Base-by-base conservation (phyloP, 1,139 yeast species). In the Zygoascus meyerae region DNA sequence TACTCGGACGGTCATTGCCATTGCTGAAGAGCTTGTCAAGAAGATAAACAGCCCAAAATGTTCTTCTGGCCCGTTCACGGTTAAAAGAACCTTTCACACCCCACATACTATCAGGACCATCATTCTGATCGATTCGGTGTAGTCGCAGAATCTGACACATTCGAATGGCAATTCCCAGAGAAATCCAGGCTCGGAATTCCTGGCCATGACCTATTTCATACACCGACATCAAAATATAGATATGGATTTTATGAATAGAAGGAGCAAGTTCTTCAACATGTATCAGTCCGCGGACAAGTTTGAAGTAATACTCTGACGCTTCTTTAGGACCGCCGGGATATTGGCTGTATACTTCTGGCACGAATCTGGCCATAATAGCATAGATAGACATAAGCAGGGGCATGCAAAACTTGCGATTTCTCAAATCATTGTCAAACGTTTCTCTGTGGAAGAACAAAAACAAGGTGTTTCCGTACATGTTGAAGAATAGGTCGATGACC, bases 21-120 rank as follows among this genome's bases (percentile, higher is more conserved):
- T 35, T 35, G 39, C 39, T 35, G 29, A n/a, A 35, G 14, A 35
- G 30, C 39, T 35, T 35, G 39, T 35, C 39, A 6, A 35, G 39
- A 18, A 35, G 18, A 17, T 18, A 35, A 5, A 35, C 39, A 3
- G 39, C 39, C 39, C 39, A 35, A 29, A 35, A 35, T 2, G 39
- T 35, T 17, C 39, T 12, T 35, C 39, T 17, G 29, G 39, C 39
- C 5, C 18, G 29, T 12, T 35, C 39, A 11, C 39, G 39, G 15
- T 35, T 16, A 12, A 17, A 35, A 3, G 39, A 12, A 2, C 39
- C 39, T 7, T 35, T 26, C 12, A 17, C 21, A 11, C 21, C 16
- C 39, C 39, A 35, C 30, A 18, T 26, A 11, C 29, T 18, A 29
- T 18, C 18, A 18, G 39, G 2, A 26, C 18, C 29, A 14, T 35